Conservation (phyloP, 2,329 filamentous ascomycete genomes). For the Colletotrichum siamense region DNA sequence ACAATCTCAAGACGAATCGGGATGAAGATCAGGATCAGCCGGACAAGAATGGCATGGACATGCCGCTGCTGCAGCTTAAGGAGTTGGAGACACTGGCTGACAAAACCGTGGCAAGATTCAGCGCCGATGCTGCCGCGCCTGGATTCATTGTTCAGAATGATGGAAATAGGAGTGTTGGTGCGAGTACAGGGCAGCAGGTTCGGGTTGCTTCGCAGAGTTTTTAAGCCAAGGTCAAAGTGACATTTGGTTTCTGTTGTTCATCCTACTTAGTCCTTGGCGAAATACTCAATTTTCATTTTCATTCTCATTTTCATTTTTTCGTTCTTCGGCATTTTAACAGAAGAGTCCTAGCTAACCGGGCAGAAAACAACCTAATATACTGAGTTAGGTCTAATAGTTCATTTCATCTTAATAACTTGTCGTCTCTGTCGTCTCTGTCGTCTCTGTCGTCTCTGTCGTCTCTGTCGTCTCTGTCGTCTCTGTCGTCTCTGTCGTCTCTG, state of each 20-base stretch:
- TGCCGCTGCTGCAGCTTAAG: background rate
- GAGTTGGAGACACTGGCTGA: background rate
- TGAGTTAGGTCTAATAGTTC: too few relatives aligned
- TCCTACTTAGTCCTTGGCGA: too few relatives aligned
- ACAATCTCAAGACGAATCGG: accelerated
- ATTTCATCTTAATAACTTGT: too few relatives aligned
- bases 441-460: too few relatives aligned
- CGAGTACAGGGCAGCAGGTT: background rate
- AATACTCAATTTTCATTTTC: too few relatives aligned
- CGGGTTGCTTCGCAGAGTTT: background rate
- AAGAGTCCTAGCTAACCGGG: too few relatives aligned
- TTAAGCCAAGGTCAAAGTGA: accelerated
- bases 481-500: too few relatives aligned
- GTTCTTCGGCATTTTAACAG: accelerated
- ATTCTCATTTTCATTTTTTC: too few relatives aligned
- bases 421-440: too few relatives aligned
- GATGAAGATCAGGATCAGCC: accelerated
- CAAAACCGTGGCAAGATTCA: background rate
- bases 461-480: too few relatives aligned
- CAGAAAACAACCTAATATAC: too few relatives aligned
- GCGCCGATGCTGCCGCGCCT: background rate
- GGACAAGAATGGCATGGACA: accelerated
- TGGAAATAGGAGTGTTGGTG: accelerated
- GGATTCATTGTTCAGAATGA: background rate
- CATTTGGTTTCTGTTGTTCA: accelerated